Conservation (phyloP, 108 stramenopile species). For the Schizochytrium sp. region DNA sequence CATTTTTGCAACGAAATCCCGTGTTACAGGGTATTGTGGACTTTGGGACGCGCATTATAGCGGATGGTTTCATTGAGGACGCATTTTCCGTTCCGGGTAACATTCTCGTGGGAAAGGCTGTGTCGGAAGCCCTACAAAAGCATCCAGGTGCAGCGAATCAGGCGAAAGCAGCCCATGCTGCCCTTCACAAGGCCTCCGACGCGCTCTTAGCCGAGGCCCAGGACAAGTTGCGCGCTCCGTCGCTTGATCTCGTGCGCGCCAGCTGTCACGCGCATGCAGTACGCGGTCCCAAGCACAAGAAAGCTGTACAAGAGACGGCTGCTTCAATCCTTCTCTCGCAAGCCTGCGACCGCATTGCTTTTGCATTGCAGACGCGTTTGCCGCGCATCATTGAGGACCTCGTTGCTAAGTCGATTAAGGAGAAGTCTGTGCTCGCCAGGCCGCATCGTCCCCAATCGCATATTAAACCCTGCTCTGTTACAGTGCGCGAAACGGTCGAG, state of each 20-base stretch:
- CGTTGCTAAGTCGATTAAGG: background rate
- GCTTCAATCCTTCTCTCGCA: background rate
- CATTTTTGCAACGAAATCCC: background rate
- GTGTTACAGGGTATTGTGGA: background rate
- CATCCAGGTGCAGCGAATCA: background rate
- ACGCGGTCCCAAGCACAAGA: background rate
- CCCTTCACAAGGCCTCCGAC: background rate
- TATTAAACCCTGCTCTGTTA: background rate
- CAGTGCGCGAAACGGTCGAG: background rate
- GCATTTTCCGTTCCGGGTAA: background rate
- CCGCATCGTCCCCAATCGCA: background rate
- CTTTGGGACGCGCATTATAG: background rate
- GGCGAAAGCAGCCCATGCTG: background rate
- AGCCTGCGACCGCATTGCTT: background rate
- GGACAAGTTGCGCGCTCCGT: background rate
- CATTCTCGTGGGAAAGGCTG: background rate
- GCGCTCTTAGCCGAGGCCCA: background rate
- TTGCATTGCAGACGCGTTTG: background rate
- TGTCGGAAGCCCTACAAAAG: background rate
- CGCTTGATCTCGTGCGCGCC: background rate
- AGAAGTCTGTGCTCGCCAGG: background rate
- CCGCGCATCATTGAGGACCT: background rate
- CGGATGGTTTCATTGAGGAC: background rate
- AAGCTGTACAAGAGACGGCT: background rate
- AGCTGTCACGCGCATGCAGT: background rate